Conservation (phyloP, 2,329 filamentous ascomycete species). For the Incumbomyces lentus region DNA sequence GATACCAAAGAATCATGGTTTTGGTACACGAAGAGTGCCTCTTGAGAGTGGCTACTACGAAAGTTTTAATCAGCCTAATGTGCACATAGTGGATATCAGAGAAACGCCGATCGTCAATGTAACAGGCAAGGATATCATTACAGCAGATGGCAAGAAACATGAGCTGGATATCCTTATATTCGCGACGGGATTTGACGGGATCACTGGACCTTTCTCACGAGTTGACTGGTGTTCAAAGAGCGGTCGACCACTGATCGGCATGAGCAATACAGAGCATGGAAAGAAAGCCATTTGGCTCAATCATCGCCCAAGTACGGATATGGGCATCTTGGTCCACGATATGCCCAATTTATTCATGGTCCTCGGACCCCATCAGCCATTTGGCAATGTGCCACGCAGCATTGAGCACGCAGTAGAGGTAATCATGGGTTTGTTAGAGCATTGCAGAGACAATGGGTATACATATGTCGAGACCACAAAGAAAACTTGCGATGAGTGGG, state of each 20-base stretch:
- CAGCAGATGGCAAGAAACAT: constrained; percentile 25
- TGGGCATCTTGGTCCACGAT: constrained; percentile 31
- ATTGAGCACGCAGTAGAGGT: constrained; percentile 29
- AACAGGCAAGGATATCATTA: constrained; percentile 30
- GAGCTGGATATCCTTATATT: constrained; percentile 33
- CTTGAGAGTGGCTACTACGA: constrained; percentile 45
- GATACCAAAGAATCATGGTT: constrained; percentile 44
- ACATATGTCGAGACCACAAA: constrained; percentile 32
- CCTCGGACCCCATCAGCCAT: constrained; percentile 46
- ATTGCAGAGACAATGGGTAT: constrained; percentile 23
- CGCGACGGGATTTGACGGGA: constrained; percentile 36
- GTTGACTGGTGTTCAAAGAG: not conserved
- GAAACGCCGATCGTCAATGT: constrained; percentile 33
- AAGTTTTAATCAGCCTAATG: constrained; percentile 36
- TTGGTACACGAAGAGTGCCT: constrained; percentile 42
- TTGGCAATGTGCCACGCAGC: constrained; percentile 17
- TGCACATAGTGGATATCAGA: constrained; percentile 37
- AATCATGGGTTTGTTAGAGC: constrained; percentile 27
- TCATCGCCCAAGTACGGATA: constrained; percentile 27
- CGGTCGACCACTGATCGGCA: constrained; percentile 31
- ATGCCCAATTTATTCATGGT: constrained; percentile 43
- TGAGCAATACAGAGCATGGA: constrained; percentile 27
- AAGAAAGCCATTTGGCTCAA: constrained; percentile 25
- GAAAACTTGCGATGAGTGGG: constrained; percentile 30
- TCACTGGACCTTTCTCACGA: constrained; percentile 26